phyloP scores from a whole-genome alignment of 2,329 filamentous ascomycete species.

The Ceratocystis huliohia region DNA sequence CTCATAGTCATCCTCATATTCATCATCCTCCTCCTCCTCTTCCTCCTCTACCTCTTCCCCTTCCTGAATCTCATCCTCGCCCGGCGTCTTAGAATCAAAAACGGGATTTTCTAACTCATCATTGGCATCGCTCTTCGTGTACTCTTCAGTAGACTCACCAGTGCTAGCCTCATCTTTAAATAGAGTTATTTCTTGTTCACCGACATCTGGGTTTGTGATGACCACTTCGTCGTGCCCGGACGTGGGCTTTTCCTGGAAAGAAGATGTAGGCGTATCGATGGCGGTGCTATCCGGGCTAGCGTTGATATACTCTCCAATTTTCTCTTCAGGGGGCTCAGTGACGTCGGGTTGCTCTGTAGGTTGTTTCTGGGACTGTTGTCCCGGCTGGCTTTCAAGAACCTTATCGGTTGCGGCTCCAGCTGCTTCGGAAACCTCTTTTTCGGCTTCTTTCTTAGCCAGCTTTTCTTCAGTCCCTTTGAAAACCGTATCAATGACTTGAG shows the following conservation, averaged over 20 bases:
- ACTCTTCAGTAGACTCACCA: background rate
- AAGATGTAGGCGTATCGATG: background rate
- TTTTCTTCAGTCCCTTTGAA: too few species aligned
- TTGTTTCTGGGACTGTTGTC: background rate
- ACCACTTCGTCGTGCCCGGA: background rate
- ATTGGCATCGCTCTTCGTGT: background rate
- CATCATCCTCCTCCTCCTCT: background rate
- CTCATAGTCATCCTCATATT: background rate
- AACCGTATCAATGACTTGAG: too few species aligned
- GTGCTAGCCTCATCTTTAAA: background rate
- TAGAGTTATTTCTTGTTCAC: background rate
- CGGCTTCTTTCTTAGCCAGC: background rate
- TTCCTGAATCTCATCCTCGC: slow-evolving; percentile 4
- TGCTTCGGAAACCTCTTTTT: background rate
- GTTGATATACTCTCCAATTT: background rate
- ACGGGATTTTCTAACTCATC: background rate
- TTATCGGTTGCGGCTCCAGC: background rate
- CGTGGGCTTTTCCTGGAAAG: background rate
- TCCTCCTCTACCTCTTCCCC: background rate
- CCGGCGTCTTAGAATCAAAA: background rate
- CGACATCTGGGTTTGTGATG: background rate
- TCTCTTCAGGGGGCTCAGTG: background rate
- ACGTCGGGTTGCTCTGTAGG: background rate
- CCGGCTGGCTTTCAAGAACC: background rate
- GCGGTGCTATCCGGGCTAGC: background rate